A percentile compares a stretch with the other conserved stretches of the same genome.
Evolutionary conservation across 2,329 filamentous ascomycete genomes (phyloP).

Genomic region (Fusarium falciforme): DNA sequence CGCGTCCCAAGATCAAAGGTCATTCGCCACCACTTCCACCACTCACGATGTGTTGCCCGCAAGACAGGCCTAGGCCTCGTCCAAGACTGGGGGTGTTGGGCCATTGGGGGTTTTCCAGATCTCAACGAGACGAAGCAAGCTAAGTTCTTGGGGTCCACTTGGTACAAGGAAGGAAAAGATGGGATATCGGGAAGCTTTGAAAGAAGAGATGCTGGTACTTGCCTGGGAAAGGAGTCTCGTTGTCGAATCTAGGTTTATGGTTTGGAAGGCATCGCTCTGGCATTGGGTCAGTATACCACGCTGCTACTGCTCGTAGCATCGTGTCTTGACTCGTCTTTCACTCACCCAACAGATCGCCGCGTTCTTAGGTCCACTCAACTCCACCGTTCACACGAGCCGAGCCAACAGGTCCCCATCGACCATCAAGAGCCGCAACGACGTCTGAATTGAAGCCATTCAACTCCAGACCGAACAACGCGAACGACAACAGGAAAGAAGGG

Average conservation of each 20-base stretch:
- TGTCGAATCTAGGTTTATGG: neutral
- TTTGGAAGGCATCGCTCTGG: neutral
- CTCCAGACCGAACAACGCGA: slow-evolving; percentile 8
- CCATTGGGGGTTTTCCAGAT: neutral
- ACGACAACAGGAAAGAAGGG: slow-evolving; percentile 11
- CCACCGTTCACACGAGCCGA: slow-evolving; percentile 18
- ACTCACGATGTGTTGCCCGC: neutral
- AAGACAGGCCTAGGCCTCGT: neutral
- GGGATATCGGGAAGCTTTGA: neutral
- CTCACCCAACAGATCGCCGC: slow-evolving; percentile 10
- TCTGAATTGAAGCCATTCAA: slow-evolving; percentile 1
- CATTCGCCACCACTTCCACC: neutral
- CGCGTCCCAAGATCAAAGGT: neutral
- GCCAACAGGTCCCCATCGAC: slow-evolving; percentile 2
- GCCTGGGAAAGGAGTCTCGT: neutral
- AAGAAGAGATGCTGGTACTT: slow-evolving; percentile 3
- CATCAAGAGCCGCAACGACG: slow-evolving; percentile 22
- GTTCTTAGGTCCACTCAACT: slow-evolving; percentile 20
- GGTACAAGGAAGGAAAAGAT: neutral
- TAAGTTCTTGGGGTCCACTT: neutral
- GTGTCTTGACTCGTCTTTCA: slow-evolving; percentile 1
- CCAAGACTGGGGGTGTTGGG: neutral
- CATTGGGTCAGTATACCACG: slow-evolving; percentile 10
- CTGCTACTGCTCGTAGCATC: neutral
- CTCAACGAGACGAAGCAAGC: neutral